Evolutionary conservation across 208 protist genomes (phyloP).

Genomic region (Leishmania lainsoni): DNA sequence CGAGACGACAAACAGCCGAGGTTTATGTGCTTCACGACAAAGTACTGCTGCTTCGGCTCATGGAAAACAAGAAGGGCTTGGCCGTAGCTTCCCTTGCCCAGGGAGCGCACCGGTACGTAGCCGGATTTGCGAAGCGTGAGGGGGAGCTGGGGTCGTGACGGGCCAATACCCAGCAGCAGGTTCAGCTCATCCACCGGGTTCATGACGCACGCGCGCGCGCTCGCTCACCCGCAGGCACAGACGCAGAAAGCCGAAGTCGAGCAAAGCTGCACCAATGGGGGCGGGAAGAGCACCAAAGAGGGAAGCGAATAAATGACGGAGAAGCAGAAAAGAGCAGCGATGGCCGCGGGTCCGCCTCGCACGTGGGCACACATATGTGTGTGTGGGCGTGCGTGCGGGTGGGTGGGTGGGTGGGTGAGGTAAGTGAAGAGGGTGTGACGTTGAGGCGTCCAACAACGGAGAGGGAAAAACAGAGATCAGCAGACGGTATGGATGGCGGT

Average conservation of each 20-base stretch:
- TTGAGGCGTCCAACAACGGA: not conserved
- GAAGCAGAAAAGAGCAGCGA: not conserved
- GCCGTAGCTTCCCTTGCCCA: conserved; percentile 90
- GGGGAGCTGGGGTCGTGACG: conserved; percentile 67
- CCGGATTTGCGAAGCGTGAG: conserved; percentile 68
- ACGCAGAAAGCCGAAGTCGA: not conserved
- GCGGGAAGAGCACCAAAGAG: no score
- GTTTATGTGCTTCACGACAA: conserved; percentile 88
- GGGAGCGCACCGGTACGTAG: conserved; percentile 63
- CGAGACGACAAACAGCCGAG: conserved; percentile 65
- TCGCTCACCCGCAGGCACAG: not conserved
- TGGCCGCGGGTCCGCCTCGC: not conserved
- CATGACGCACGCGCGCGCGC: conserved; percentile 38
- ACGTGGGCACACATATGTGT: not conserved
- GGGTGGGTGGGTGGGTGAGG: not conserved
- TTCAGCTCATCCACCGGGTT: conserved; percentile 89
- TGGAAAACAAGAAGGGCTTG: conserved; percentile 84
- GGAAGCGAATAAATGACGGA: not conserved
- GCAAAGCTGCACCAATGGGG: not conserved
- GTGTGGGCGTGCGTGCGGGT: not conserved
- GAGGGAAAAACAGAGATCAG: not conserved
- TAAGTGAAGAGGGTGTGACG: no score
- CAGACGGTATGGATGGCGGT: not conserved
- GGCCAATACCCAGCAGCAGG: conserved; percentile 83
- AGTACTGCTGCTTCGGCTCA: conserved; percentile 51